Evolutionary conservation across 2,329 filamentous ascomycete species (phyloP), one percentile per base, ranked within the genome.

Genomic region (Xylariaceae sp.): DNA sequence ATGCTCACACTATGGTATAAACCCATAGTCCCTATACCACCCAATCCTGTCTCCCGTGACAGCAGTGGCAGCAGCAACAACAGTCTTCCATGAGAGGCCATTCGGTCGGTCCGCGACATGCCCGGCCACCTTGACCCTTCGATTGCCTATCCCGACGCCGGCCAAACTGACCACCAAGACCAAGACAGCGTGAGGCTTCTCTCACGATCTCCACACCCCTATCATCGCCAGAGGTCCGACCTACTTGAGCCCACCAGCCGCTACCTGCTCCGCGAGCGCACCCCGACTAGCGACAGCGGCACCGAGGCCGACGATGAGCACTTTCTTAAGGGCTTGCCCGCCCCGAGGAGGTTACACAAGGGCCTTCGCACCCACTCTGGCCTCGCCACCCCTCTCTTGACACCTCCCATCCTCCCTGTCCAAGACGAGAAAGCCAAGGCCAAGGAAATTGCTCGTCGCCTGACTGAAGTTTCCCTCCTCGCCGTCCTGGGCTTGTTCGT

Each of bases 271-370:
- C 75, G 72, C 52, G 75, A 79, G 41, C 80, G 79, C 4, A 74
- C 76, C 1, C 76, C 82, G 2, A 80, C 79, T 10, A 95, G 88
- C 64, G 91, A 95, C 56, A 95, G 90, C 64, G 92, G 92, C 20
- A 95, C 91, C 16, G 92, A 97, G 64, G 92, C 92, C 32, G 92
- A 96, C 59, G 92, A 97, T 69, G 92, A 97, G 65, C 86, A 91
- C 52, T 84, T 92, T 55, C 73, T 95, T 45, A 93, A 86, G 64
- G 86, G 90, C 1, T 70, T 96, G 19, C 91, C 92, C 1, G 88
- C 91, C 3, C 87, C 91, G 2, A 84, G 77, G n/a, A 78, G 82
- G 49, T 74, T 81, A 23, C 84, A 86, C 62, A 96, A 95, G 68
- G 91, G 90, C 6, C 66, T 95, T 39, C 78, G 85, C 48, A 83